Conservation (phyloP, 1,284 basidiomycete species). For the Heterobasidion irregulare region DNA sequence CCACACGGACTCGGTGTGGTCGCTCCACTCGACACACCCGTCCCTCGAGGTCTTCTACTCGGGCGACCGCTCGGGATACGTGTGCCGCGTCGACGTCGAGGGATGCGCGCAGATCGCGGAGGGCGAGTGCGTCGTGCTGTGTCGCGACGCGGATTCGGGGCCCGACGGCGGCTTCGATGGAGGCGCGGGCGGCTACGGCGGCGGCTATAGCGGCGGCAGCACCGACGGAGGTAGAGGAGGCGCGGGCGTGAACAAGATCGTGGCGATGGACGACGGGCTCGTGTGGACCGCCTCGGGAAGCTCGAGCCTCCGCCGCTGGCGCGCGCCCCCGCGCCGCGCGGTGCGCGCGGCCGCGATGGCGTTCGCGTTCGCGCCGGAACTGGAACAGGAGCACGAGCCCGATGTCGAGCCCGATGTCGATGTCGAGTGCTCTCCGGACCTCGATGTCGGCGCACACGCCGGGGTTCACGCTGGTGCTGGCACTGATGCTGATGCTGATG, state of each 20-base stretch:
- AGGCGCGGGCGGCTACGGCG: too few species aligned
- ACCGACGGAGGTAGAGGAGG: slow-evolving; percentile 11
- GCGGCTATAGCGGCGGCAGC: slow-evolving; percentile 4
- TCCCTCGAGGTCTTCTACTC: slow-evolving; percentile 92
- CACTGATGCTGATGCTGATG: too few species aligned
- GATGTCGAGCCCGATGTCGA: too few species aligned
- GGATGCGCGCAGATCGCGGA: slow-evolving; percentile 74
- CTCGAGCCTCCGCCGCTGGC: slow-evolving; percentile 81
- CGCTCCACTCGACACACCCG: slow-evolving; percentile 81
- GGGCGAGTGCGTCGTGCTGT: slow-evolving; percentile 84
- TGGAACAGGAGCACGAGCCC: too few species aligned
- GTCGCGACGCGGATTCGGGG: too few species aligned
- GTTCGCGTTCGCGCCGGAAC: slow-evolving; percentile 6
- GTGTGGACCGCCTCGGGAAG: slow-evolving; percentile 89
- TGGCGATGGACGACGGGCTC: slow-evolving; percentile 77
- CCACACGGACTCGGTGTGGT: slow-evolving; percentile 95
- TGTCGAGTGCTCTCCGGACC: too few species aligned
- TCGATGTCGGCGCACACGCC: too few species aligned
- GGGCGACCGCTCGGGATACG: slow-evolving; percentile 84
- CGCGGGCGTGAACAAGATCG: slow-evolving; percentile 81
- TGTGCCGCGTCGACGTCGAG: slow-evolving; percentile 89
- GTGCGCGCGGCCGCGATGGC: slow-evolving; percentile 22
- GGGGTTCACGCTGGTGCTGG: too few species aligned
- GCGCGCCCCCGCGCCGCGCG: slow-evolving; percentile 39
- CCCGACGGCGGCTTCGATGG: too few species aligned